These are phyloP conservation scores for Aspergillus sclerotiicarbonarius DNA, from an alignment of 495 filamentous ascomycete species.

Conservation along the genomic window DNA sequence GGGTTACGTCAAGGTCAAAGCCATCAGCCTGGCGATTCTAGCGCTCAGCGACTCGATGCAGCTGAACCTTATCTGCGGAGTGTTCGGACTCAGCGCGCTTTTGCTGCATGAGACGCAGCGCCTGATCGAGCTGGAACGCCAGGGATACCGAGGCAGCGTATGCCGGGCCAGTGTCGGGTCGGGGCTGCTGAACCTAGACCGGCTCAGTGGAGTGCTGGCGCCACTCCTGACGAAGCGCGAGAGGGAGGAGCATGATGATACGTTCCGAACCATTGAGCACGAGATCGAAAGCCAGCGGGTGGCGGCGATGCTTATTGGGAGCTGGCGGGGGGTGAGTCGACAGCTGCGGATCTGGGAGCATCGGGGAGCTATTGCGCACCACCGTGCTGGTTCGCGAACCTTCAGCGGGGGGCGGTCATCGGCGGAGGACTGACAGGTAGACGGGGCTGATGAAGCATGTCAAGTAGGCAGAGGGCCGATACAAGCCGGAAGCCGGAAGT, in stretches of 20 bases:
- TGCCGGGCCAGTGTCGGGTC: slow-evolving; percentile 10
- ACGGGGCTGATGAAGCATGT: not conserved
- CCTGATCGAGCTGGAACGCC: slow-evolving; percentile 17
- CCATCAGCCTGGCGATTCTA: slow-evolving; percentile 40
- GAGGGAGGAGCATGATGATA: slow-evolving; percentile 10
- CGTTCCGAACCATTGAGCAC: slow-evolving; percentile 20
- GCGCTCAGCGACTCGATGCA: slow-evolving; percentile 38
- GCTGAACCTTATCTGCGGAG: slow-evolving; percentile 40
- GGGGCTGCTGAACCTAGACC: slow-evolving; percentile 23
- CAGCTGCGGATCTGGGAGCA: slow-evolving; percentile 31
- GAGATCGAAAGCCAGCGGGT: slow-evolving; percentile 37
- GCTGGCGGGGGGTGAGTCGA: slow-evolving; percentile 35
- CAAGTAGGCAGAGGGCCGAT: not conserved
- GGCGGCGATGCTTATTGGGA: slow-evolving; percentile 30
- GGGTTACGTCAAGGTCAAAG: slow-evolving; percentile 23
- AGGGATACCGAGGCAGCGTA: slow-evolving; percentile 12
- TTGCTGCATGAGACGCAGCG: slow-evolving; percentile 27
- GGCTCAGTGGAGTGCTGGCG: slow-evolving; percentile 33
- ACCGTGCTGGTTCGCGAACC: not conserved
- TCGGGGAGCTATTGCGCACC: slow-evolving; percentile 1
- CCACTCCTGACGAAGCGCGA: slow-evolving; percentile 30
- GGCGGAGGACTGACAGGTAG: not conserved
- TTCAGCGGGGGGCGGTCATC: not conserved
- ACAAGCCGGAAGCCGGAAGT: not conserved
- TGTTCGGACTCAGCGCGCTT: slow-evolving; percentile 36